Evolutionary conservation across 2,329 filamentous ascomycete genomes (phyloP).

Genomic region (Colletotrichum brevisporum): DNA sequence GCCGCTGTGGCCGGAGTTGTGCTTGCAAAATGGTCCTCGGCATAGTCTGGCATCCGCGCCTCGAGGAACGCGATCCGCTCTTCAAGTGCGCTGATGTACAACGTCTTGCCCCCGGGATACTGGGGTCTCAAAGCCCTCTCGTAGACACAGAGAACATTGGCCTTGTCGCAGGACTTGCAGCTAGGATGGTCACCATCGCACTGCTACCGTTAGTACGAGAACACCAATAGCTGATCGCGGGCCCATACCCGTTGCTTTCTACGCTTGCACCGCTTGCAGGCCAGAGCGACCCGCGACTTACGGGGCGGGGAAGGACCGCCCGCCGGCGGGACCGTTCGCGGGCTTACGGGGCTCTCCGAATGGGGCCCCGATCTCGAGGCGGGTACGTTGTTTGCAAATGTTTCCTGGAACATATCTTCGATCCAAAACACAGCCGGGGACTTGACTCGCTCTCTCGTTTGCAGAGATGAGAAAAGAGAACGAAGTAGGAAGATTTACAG

Average conservation of each 20-base stretch:
- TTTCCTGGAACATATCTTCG: slow-evolving; percentile 21
- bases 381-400: not conserved
- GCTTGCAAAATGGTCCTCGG: slow-evolving; percentile 45
- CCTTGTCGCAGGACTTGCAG: slow-evolving; percentile 45
- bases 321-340: slow-evolving; percentile 13
- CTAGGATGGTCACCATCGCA: slow-evolving; percentile 46
- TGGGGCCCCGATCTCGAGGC: slow-evolving; percentile 7
- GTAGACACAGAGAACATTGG: slow-evolving; percentile 43
- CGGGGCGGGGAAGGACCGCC: slow-evolving; percentile 26
- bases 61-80: slow-evolving; percentile 49
- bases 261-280: slow-evolving; percentile 46
- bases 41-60: slow-evolving; percentile 45
- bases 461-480: not conserved
- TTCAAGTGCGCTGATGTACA: slow-evolving; percentile 48
- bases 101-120: slow-evolving; percentile 47
- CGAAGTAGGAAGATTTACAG: slow-evolving; percentile 25
- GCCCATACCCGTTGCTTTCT: slow-evolving; percentile 44
- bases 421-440: not conserved
- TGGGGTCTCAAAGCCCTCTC: slow-evolving; percentile 45
- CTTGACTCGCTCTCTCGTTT: not conserved
- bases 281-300: slow-evolving; percentile 44
- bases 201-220: slow-evolving; percentile 16
- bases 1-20: not conserved
- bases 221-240: not conserved
- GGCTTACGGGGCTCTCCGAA: slow-evolving; percentile 36